phyloP scores from a whole-genome alignment of 805 yeast genomes.

The Candida quercuum region DNA sequence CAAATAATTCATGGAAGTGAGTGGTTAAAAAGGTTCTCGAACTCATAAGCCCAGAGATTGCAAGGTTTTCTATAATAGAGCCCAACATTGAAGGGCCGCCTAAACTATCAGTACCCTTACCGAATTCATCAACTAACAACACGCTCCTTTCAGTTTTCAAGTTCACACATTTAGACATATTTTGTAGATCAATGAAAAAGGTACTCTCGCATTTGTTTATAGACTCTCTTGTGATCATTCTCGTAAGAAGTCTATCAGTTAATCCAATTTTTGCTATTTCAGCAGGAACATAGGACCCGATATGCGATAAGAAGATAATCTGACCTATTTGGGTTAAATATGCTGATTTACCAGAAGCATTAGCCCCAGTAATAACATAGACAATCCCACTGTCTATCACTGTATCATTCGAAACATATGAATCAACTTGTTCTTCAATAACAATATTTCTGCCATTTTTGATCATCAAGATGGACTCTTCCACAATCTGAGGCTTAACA shows the following conservation, averaged over 20 bases:
- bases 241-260: constrained; percentile 41
- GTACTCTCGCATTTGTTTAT: constrained; percentile 39
- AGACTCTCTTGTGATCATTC: constrained; percentile 38
- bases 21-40: constrained; percentile 33
- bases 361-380: constrained; percentile 43
- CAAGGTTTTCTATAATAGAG: constrained; percentile 26
- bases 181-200: constrained; percentile 43
- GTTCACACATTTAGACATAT: constrained; percentile 37
- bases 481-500: constrained; percentile 28
- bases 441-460: constrained; percentile 42
- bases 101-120: constrained; percentile 44
- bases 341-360: constrained; percentile 49
- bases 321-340: constrained; percentile 43
- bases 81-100: constrained; percentile 44
- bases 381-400: constrained; percentile 21
- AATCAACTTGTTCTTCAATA: constrained; percentile 32
- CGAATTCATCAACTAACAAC: constrained; percentile 48
- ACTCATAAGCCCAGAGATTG: constrained; percentile 3
- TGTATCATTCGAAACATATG: constrained; percentile 40
- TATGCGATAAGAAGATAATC: constrained; percentile 43
- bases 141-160: constrained; percentile 35
- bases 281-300: constrained; percentile 54
- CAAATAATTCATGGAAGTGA: constrained; percentile 39
- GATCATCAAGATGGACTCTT: constrained; percentile 25
- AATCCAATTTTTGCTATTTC: constrained; percentile 38